Evolutionary conservation across 352 stramenopile genomes (phyloP), one percentile per base, ranked within the genome.

Genomic region (Saprolegnia diclina): DNA sequence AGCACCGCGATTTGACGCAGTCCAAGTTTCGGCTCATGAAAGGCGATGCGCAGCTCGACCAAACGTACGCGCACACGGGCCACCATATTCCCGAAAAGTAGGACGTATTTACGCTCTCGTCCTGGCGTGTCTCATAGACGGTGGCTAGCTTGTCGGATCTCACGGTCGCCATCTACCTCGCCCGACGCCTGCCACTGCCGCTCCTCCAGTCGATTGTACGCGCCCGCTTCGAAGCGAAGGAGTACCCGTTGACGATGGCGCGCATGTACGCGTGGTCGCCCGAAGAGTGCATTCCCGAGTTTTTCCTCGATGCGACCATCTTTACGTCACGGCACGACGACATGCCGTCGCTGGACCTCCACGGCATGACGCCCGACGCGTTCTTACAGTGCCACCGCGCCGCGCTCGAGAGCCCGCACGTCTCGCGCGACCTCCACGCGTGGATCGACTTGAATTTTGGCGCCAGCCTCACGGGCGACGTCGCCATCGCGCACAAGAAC

Each of bases 401-500:
- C 6, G 91, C 98, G 77, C 84, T 99, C 9, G 96, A 99, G 72
- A 94, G 87, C 53, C 76, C 91, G 1, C 53, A 90, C 24, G 93
- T 98, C 7, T 97, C 89, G 19, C 44, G 44, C 4, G 61, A 85
- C 13, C 73, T 99, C 6, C 95, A 98, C 73, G 71, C 80, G 18
- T 99, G 96, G 96, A 98, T 99, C 68, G 93, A 98, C 71, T 75
- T 99, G n/a, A 98, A 95, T 69, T 99, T 99, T 73, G 96, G 96
- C 4, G 79, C 85, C 26, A 80, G 78, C 11, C 74, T 98, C 21
- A 85, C 74, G 56, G 92, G 92, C 5, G 77, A 92, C 13, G 74
- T 72, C 29, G 91, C 92, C 19, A 76, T 97, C 16, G 70, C 74
- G 4, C 80, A 95, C 62, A 98, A 97, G 73, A 98, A 98, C 56